A percentile compares a stretch with the other conserved stretches of the same genome.
phyloP scores from a whole-genome alignment of 768 basidiomycete genomes.

The Psilocybe cubensis region DNA sequence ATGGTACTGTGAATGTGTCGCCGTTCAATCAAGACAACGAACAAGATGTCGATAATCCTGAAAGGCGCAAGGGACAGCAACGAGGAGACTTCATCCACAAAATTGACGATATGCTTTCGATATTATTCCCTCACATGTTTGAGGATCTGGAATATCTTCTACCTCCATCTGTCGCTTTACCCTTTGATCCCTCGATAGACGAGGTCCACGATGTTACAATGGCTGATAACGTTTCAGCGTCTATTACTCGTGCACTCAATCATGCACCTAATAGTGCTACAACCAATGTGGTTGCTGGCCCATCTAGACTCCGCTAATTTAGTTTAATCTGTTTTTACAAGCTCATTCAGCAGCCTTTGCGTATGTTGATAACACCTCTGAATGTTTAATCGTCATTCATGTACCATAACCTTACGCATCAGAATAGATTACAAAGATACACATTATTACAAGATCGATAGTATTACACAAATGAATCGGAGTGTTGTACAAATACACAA shows the following conservation, averaged over 20 bases:
- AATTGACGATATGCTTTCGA: constrained; percentile 81
- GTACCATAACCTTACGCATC: no score
- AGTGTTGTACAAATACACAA: no score
- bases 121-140: constrained; percentile 81
- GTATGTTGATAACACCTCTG: no score
- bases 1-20: constrained; percentile 66
- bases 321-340: not conserved
- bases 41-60: constrained; percentile 52
- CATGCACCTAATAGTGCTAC: not conserved
- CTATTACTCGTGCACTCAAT: no score
- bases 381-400: no score
- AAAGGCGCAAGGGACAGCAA: constrained; percentile 41
- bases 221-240: constrained; percentile 12
- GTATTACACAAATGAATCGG: no score
- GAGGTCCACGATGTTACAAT: constrained; percentile 17
- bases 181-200: constrained; percentile 20
- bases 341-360: no score
- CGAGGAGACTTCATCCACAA: constrained; percentile 85
- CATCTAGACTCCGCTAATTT: not conserved
- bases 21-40: constrained; percentile 57
- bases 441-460: no score
- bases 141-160: constrained; percentile 74
- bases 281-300: not conserved
- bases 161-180: constrained; percentile 27
- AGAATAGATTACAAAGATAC: no score